Base-by-base conservation (phyloP, 2,329 filamentous ascomycete species). In the Hirsutella minnesotensis region DNA sequence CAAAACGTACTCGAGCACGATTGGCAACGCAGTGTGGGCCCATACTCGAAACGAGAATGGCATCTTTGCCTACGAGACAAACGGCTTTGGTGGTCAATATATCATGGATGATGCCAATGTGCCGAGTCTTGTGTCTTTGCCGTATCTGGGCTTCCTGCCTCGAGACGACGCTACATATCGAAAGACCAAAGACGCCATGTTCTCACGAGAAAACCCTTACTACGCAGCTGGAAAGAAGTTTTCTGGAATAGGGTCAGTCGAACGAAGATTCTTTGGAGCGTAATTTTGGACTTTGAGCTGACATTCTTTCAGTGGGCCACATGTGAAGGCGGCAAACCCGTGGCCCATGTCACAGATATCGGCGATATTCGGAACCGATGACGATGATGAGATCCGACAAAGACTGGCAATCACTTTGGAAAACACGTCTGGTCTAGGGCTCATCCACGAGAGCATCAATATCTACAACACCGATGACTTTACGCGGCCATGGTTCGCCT, bases 51-150 rank as follows among this genome's bases (percentile, higher is more conserved):
- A 46, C 1, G 27, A 44, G 20, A 79, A 79, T 38, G 63, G 75
- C n/a, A 79, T 89, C 12, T 88, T 84, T 52, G 83, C 83, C 1
- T 88, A 78, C 56, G 83, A 88, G 59, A 80, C 86, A 9, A 83
- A 88, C 54, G 83, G 83, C 9, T 86, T 80, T 51, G 83, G 83
- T 36, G 77, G 63, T 51, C 68, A 55, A 42, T 80, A 75, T 48
- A 66, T 81, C 40, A 84, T 84, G 80, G 81, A 85, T 52, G 81
- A 85, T 45, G 79, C 81, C 27, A 85, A 85, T 48, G 77, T 85
- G 39, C 81, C 81, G 0, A 79, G 73, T 12, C 68, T 85, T 3
- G 68, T 85, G 34, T 75, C 76, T 2, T 70, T 79, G 20, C 79
- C 81, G 1, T 76, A 83, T 52, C 63, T 82, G 41, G 75, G 77